Conservation (phyloP, 495 filamentous ascomycete species). For the Penicillium taxi region DNA sequence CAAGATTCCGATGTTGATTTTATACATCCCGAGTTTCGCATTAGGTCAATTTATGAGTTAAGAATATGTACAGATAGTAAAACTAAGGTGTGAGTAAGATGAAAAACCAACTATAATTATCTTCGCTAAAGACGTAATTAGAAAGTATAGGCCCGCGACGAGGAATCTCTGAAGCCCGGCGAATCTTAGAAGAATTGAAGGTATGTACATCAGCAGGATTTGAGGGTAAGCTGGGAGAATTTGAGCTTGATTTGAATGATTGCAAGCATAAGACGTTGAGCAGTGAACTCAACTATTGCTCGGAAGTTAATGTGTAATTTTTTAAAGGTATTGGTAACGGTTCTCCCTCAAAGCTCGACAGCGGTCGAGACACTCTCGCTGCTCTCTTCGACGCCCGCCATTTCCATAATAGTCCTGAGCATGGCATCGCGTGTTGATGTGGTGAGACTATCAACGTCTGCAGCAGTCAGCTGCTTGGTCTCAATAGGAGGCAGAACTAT, state of each 20-base stretch:
- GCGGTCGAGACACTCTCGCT: conserved; percentile 30
- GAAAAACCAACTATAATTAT: too few species aligned
- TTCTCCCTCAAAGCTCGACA: conserved; percentile 34
- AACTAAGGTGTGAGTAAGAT: too few species aligned
- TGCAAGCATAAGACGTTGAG: neutral
- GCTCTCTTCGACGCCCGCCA: conserved; percentile 39
- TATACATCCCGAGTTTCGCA: too few species aligned
- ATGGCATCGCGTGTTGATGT: conserved; percentile 65
- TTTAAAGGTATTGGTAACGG: too few species aligned
- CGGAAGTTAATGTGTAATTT: too few species aligned
- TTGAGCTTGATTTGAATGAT: neutral
- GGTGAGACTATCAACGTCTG: conserved; percentile 77
- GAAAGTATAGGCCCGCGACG: too few species aligned
- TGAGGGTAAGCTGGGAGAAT: neutral
- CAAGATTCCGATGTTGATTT: too few species aligned
- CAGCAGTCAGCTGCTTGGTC: conserved; percentile 66
- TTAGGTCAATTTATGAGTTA: too few species aligned
- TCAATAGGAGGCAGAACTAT: conserved; percentile 76
- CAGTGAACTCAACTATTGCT: neutral
- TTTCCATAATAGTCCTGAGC: conserved; percentile 60
- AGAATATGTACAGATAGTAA: too few species aligned
- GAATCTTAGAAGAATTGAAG: too few species aligned
- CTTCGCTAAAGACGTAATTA: too few species aligned
- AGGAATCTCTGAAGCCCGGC: too few species aligned
- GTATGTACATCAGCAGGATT: conserved; percentile 3